Evolutionary conservation across 2,329 filamentous ascomycete genomes (phyloP).

Genomic region (Aspergillus niger): DNA sequence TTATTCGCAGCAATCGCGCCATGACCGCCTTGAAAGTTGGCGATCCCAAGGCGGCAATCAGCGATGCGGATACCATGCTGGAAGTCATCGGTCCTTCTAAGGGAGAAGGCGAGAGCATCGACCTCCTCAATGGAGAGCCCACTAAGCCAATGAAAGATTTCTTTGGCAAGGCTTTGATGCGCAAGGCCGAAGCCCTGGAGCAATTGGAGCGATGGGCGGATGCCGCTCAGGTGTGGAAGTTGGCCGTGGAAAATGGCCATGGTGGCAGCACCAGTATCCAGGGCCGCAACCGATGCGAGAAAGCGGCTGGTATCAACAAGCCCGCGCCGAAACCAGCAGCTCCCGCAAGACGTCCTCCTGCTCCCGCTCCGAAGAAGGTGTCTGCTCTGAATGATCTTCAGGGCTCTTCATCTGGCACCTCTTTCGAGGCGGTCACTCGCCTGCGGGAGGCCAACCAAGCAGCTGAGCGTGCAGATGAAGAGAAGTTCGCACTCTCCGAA

Average conservation of each 20-base stretch:
- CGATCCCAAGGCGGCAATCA: slow-evolving; percentile 82
- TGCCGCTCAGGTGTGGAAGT: slow-evolving; percentile 76
- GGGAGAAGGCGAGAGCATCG: slow-evolving; percentile 78
- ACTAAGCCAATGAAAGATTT: slow-evolving; percentile 88
- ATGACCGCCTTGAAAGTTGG: slow-evolving; percentile 89
- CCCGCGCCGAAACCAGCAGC: slow-evolving; percentile 49
- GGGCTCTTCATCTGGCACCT: slow-evolving; percentile 44
- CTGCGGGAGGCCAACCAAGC: slow-evolving; percentile 82
- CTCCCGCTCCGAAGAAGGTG: slow-evolving; percentile 41
- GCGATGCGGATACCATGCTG: slow-evolving; percentile 80
- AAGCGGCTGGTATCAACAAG: slow-evolving; percentile 71
- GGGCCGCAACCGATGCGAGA: slow-evolving; percentile 86
- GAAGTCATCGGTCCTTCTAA: slow-evolving; percentile 75
- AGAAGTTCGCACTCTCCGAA: slow-evolving; percentile 87
- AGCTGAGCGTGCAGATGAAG: slow-evolving; percentile 83
- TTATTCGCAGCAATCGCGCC: slow-evolving; percentile 89
- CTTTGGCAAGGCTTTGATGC: slow-evolving; percentile 87
- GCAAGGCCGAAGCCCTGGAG: slow-evolving; percentile 93
- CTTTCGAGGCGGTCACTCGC: slow-evolving; percentile 76
- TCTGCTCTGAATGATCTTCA: slow-evolving; percentile 38
- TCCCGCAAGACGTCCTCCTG: slow-evolving; percentile 49
- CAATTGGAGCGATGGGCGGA: slow-evolving; percentile 94
- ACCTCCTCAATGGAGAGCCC: slow-evolving; percentile 64
- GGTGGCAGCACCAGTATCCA: slow-evolving; percentile 83
- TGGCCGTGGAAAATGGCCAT: slow-evolving; percentile 79